Percentiles rank a stretch among this genome's conserved stretches.
Conservation (phyloP, 208 protist genomes). For the Trypanosoma congolense region DNA sequence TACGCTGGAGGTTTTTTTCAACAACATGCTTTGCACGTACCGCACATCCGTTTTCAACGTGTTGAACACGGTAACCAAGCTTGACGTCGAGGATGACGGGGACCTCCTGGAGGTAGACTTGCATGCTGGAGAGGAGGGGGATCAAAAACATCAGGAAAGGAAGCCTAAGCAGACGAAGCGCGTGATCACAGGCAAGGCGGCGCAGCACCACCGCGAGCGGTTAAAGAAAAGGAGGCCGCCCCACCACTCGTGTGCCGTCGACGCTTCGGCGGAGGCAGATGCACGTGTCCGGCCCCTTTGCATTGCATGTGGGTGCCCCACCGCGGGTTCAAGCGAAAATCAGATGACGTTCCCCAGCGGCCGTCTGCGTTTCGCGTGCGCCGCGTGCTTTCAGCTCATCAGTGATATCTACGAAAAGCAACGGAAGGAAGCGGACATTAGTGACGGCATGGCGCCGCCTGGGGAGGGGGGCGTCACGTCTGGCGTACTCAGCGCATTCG, state of each 20-base stretch:
- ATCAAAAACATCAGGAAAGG: not conserved
- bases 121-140: not conserved
- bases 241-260: constrained; percentile 3
- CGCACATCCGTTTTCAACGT: constrained; percentile 82
- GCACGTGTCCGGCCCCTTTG: too few species aligned
- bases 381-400: too few species aligned
- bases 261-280: not conserved
- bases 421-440: too few species aligned
- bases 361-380: too few species aligned
- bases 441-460: too few species aligned
- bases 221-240: constrained; percentile 8
- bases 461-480: too few species aligned
- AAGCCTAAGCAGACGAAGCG: constrained; percentile 14
- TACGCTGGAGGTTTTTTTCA: constrained; percentile 64
- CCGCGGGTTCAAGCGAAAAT: too few species aligned
- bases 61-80: constrained; percentile 54
- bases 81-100: constrained; percentile 25
- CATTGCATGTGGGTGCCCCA: too few species aligned
- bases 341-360: too few species aligned
- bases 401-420: too few species aligned
- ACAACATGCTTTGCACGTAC: constrained; percentile 35
- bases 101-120: constrained; percentile 9
- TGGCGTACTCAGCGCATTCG: too few species aligned
- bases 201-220: constrained; percentile 20
- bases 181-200: constrained; percentile 26